Evolutionary conservation across 805 yeast genomes (phyloP).

Genomic region (Sugiyamaella qingdaonensis): DNA sequence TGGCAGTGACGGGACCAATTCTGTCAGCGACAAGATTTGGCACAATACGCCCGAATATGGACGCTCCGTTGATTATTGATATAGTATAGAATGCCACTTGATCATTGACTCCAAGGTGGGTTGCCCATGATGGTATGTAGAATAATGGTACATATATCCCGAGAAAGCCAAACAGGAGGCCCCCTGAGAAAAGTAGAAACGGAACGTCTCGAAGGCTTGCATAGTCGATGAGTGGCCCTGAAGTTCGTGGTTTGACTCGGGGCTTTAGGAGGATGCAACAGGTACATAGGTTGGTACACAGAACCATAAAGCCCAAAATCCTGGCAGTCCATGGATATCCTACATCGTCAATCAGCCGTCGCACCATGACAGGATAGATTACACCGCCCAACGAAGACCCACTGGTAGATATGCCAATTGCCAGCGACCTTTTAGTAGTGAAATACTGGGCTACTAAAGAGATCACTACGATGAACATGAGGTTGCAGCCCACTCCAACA

Average conservation of each 20-base stretch:
- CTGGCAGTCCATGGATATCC: constrained; percentile 50
- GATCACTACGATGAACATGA: constrained; percentile 42
- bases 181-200: constrained; percentile 24
- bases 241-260: constrained; percentile 27
- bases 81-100: constrained; percentile 28
- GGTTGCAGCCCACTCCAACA: constrained; percentile 41
- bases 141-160: constrained; percentile 35
- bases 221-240: constrained; percentile 21
- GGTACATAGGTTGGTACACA: constrained; percentile 21
- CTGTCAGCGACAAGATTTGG: constrained; percentile 47
- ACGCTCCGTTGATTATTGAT: constrained; percentile 34
- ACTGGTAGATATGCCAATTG: constrained; percentile 41
- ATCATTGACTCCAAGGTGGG: constrained; percentile 20
- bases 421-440: constrained; percentile 38
- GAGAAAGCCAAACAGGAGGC: constrained; percentile 27
- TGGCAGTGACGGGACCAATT: constrained; percentile 44
- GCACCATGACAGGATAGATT: constrained; percentile 43
- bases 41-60: constrained; percentile 47
- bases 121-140: constrained; percentile 32
- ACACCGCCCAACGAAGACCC: constrained; percentile 51
- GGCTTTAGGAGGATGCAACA: constrained; percentile 21
- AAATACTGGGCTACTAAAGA: constrained; percentile 44
- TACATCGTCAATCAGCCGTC: constrained; percentile 36
- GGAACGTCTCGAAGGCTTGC: constrained; percentile 27
- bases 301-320: constrained; percentile 39